Conservation (phyloP, 192 early-diverging fungal species). For the Irineochytrium annulatum region DNA sequence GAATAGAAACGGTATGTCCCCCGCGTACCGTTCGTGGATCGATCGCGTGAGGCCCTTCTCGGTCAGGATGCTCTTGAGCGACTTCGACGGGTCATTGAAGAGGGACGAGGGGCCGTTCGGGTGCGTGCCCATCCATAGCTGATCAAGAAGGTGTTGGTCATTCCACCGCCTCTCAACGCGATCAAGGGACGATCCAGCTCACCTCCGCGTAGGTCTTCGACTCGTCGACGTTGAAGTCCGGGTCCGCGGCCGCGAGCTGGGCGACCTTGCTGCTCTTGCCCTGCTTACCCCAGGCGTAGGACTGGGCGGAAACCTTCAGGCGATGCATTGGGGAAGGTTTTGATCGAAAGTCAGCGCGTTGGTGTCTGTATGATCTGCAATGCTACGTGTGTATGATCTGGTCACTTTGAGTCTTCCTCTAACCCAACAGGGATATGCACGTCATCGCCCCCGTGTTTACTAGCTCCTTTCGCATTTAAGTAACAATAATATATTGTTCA, state of each 20-base stretch:
- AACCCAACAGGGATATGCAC: no score
- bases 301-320: slow-evolving; percentile 63
- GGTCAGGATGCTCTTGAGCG: slow-evolving; percentile 66
- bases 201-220: slow-evolving; percentile 86
- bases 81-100: slow-evolving; percentile 34
- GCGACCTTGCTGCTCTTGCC: slow-evolving; percentile 79
- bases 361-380: no score
- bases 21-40: slow-evolving; percentile 59
- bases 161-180: background rate
- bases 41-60: slow-evolving; percentile 42
- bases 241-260: slow-evolving; percentile 65
- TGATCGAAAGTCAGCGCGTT: no score
- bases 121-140: slow-evolving; percentile 99
- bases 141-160: slow-evolving; percentile 15
- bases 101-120: slow-evolving; percentile 77
- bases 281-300: slow-evolving; percentile 96
- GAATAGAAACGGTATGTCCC: slow-evolving; percentile 94
- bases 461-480: no score
- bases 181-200: background rate
- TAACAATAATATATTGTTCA: no score
- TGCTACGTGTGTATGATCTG: no score
- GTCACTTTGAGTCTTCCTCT: no score
- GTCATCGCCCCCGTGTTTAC: no score
- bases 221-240: slow-evolving; percentile 52
- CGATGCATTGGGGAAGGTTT: slow-evolving; percentile 21